Base-by-base conservation (phyloP, 192 early-diverging fungal genomes). In the Coemansia sp. region DNA sequence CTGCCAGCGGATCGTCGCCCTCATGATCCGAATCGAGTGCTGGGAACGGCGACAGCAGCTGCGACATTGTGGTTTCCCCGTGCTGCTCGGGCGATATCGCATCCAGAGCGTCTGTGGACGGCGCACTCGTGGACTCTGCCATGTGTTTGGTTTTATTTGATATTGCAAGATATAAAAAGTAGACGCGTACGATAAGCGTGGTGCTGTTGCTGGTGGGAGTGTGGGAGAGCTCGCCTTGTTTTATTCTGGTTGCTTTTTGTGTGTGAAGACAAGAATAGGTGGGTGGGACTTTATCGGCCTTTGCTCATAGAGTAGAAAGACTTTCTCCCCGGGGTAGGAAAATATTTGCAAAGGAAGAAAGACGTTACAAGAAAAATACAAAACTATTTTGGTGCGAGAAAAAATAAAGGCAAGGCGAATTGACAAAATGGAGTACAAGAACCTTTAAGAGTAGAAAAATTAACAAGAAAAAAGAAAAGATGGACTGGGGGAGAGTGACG, bases 41-140 rank as follows among this genome's bases (percentile, higher is more conserved):
- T 1, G 72, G 72, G 11, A 74, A 74, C 23, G 72, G 62, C 36
- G 61, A 59, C 0, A 57, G 55, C n/a, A 54, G 20, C 14, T 53
- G 48, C 41, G 57, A 9, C 38, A 13, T 17, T 1, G 45, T 25
- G 20, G 45, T 11, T 48, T 20, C 23, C 14, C 25, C 45, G 5
- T 20, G 9, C 14, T 48, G 45, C 11, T 23, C 45, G 15, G 47
- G 40, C 25, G 45, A 23, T 11, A 44, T 52, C n/a, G 60, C 34
- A 34, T 33, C 71, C 44, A 68, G 53, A 6, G 67, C 52, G n/a
- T 56, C 52, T 2, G 62, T 57, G 28, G 50, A 30, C 55, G 38
- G 55, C 55, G 40, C 48, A 4, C 20, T 23, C 13, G 64, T 42
- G 2, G 48, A 25, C 34, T 65, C 54, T 14, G 70, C 45, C 70